Conservation (phyloP, 139 green algal species). For the Choricystis sp. region DNA sequence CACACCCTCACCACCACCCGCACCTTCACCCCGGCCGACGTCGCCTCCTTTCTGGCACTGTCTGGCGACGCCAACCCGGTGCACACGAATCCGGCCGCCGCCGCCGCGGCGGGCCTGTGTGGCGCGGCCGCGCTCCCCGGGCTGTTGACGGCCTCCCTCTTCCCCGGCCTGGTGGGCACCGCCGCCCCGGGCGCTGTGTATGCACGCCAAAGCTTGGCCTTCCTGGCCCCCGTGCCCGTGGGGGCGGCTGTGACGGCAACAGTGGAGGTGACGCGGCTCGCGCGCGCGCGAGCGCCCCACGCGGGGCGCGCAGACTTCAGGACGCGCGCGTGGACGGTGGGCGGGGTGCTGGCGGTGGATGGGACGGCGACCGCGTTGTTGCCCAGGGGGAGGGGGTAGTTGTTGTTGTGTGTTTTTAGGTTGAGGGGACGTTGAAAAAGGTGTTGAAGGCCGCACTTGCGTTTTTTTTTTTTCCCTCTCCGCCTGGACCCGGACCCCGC, state of each 20-base stretch:
- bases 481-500: no score
- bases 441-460: no score
- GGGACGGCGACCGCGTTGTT: background rate
- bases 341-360: background rate
- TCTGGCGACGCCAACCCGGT: constrained; percentile 52
- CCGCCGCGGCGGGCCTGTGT: constrained; percentile 13
- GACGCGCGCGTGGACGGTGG: no score
- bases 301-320: background rate
- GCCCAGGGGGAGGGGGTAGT: background rate
- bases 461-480: no score
- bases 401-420: no score
- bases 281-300: background rate
- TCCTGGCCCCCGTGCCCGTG: constrained; percentile 27
- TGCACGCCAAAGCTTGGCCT: constrained; percentile 39
- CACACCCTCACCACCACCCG: background rate
- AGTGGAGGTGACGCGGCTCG: background rate
- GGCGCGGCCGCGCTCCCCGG: constrained; percentile 36
- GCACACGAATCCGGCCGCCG: constrained; percentile 12
- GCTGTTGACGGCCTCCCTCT: constrained; percentile 49
- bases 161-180: constrained; percentile 53
- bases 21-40: constrained; percentile 26
- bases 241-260: background rate
- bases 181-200: constrained; percentile 52
- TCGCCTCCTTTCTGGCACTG: constrained; percentile 21
- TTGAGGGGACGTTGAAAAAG: no score